Conservation (phyloP, 805 yeast species). For the Candida oleophila region DNA sequence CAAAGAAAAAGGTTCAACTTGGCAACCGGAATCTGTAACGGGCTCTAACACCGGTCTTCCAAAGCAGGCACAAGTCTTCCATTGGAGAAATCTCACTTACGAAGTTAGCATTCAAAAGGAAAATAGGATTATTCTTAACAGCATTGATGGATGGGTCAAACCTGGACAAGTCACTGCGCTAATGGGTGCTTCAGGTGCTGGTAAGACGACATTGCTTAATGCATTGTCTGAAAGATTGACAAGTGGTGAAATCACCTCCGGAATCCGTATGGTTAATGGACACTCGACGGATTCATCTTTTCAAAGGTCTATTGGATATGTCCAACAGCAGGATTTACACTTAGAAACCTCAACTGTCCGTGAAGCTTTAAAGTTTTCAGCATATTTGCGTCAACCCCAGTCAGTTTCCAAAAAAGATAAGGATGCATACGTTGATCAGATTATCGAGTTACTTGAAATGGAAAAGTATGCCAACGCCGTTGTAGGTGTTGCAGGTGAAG, state of each 20-base stretch:
- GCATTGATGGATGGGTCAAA: conserved; percentile 80
- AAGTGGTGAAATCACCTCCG: conserved; percentile 23
- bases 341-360: conserved; percentile 29
- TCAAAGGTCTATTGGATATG: conserved; percentile 33
- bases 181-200: conserved; percentile 54
- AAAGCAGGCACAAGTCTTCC: conserved; percentile 48
- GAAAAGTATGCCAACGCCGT: conserved; percentile 27
- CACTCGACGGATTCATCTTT: conserved; percentile 23
- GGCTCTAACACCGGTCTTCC: not conserved
- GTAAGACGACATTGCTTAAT: conserved; percentile 45
- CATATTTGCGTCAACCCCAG: conserved; percentile 25
- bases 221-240: conserved; percentile 28
- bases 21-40: not conserved
- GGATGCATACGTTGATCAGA: conserved; percentile 24
- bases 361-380: conserved; percentile 25
- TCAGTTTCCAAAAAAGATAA: conserved; percentile 19
- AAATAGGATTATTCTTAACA: conserved; percentile 56
- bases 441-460: conserved; percentile 25
- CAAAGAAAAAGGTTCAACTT: conserved; percentile 1
- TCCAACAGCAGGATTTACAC: conserved; percentile 34
- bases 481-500: conserved; percentile 35
- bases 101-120: conserved; percentile 63
- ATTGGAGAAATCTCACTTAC: conserved; percentile 75
- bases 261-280: conserved; percentile 36
- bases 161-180: conserved; percentile 80